These are phyloP conservation scores for Brasilioporus rufonigricans DNA, from an alignment of 768 basidiomycete species.

Conservation along the genomic window DNA sequence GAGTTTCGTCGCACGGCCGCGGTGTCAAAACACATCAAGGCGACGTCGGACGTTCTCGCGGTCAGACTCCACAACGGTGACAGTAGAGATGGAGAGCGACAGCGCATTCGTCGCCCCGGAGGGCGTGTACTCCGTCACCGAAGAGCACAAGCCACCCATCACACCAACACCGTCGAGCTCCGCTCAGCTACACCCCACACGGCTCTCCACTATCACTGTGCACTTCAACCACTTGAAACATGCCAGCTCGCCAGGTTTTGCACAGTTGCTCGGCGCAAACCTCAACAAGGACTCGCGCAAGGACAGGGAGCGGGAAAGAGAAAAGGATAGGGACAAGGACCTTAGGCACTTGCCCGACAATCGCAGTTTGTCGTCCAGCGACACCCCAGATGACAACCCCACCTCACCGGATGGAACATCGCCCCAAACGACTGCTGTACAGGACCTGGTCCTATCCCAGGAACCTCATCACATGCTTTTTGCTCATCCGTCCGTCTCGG, in stretches of 20 bases:
- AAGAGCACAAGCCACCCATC: slow-evolving; percentile 72
- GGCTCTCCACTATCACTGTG: slow-evolving; percentile 58
- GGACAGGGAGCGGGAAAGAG: slow-evolving; percentile 35
- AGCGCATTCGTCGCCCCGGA: slow-evolving; percentile 86
- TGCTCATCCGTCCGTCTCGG: slow-evolving; percentile 42
- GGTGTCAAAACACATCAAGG: not conserved
- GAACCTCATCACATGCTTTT: slow-evolving; percentile 57
- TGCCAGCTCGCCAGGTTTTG: slow-evolving; percentile 58
- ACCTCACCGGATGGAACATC: slow-evolving; percentile 40
- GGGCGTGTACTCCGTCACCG: slow-evolving; percentile 85
- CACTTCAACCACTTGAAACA: slow-evolving; percentile 58
- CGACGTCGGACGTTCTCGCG: slow-evolving; percentile 18
- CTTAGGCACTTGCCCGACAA: slow-evolving; percentile 45
- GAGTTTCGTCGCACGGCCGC: not conserved
- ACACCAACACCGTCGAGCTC: slow-evolving; percentile 38
- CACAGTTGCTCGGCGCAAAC: slow-evolving; percentile 64
- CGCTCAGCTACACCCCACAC: slow-evolving; percentile 52
- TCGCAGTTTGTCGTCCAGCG: slow-evolving; percentile 78
- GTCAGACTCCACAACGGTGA: slow-evolving; percentile 7
- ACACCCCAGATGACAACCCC: slow-evolving; percentile 62
- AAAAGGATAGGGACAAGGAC: slow-evolving; percentile 40
- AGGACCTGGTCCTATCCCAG: slow-evolving; percentile 26
- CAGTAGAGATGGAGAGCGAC: slow-evolving; percentile 67
- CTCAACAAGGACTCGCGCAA: slow-evolving; percentile 55
- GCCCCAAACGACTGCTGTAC: slow-evolving; percentile 33